phyloP scores from a whole-genome alignment of 2,329 filamentous ascomycete genomes.

The Chaetomium sp. region DNA sequence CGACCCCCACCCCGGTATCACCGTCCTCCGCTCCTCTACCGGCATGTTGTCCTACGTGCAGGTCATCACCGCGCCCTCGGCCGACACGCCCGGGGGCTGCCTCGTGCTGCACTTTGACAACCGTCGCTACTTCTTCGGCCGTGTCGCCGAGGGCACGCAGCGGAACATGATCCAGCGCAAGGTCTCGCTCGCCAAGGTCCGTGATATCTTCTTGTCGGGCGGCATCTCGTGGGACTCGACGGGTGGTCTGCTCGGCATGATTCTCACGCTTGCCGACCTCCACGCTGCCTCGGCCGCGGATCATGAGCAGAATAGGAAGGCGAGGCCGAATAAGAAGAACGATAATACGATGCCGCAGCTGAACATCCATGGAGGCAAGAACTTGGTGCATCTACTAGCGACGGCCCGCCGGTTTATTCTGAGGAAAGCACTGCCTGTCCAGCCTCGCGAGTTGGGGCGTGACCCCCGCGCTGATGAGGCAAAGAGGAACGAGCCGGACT shows the following conservation, averaged over 20 bases:
- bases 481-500: constrained; percentile 57
- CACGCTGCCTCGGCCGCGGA: constrained; percentile 42
- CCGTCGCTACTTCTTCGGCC: constrained; percentile 79
- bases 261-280: constrained; percentile 75
- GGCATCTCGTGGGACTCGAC: constrained; percentile 65
- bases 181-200: constrained; percentile 56
- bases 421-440: constrained; percentile 71
- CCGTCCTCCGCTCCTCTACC: background rate
- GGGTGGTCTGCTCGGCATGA: constrained; percentile 77
- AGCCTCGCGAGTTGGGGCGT: constrained; percentile 57
- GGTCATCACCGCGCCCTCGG: constrained; percentile 74
- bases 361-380: constrained; percentile 66
- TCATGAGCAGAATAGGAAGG: constrained; percentile 33
- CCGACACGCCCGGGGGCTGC: constrained; percentile 76
- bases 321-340: constrained; percentile 32
- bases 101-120: constrained; percentile 74
- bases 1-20: background rate
- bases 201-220: constrained; percentile 79
- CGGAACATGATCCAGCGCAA: constrained; percentile 65
- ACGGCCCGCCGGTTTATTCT: constrained; percentile 81
- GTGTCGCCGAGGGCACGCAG: constrained; percentile 77
- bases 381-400: constrained; percentile 74
- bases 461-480: constrained; percentile 38
- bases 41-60: constrained; percentile 69
- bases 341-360: constrained; percentile 1